Evolutionary conservation across 1,284 basidiomycete genomes (phyloP), one percentile per base, ranked within the genome.

Genomic region (Hemileia vastatrix): DNA sequence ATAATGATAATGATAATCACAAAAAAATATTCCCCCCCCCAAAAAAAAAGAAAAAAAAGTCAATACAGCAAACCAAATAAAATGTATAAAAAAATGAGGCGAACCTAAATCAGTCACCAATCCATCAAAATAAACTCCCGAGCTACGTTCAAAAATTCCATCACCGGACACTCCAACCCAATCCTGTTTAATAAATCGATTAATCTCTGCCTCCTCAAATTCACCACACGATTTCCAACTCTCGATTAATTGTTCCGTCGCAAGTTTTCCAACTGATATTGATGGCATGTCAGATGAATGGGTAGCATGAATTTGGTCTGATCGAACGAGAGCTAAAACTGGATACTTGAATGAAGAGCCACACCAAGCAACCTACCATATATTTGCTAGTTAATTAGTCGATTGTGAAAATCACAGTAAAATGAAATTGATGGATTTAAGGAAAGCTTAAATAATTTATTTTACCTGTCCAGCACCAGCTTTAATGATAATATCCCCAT

Each of bases 311-410:
- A 61, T 31, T 32, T 52, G 51, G 54, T 61, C 59, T 44, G 52
- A 51, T 61, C 59, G 50, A 23, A 40, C 54, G 4, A 61, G 36
- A 21, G 54, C 40, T 15, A 61, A 47, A 8, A 61, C 59, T 3
- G 43, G 32, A 19, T 44, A 51, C 21, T 52, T 52, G 31, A 51
- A 54, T 27, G 32, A 36, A 36, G 47, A 54, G 48, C 51, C 52
- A 8, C 51, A 51, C 59, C 59, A 61, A 33, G 59, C 59, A 51
- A 61, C 54, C 59, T 61, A 45, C 18, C n/a, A n/a, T n/a, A n/a
- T n/a, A n/a, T n/a, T n/a, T n/a, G n/a, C n/a, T n/a, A n/a, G n/a
- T 6, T 40, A 32, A 24, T 21, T 11, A 3, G 15, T 15, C 21
- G n/a, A n/a, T n/a, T n/a, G n/a, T n/a, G n/a, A n/a, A n/a, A n/a